phyloP scores from a whole-genome alignment of 2,329 filamentous ascomycete genomes.

The Polytolypa hystricis region DNA sequence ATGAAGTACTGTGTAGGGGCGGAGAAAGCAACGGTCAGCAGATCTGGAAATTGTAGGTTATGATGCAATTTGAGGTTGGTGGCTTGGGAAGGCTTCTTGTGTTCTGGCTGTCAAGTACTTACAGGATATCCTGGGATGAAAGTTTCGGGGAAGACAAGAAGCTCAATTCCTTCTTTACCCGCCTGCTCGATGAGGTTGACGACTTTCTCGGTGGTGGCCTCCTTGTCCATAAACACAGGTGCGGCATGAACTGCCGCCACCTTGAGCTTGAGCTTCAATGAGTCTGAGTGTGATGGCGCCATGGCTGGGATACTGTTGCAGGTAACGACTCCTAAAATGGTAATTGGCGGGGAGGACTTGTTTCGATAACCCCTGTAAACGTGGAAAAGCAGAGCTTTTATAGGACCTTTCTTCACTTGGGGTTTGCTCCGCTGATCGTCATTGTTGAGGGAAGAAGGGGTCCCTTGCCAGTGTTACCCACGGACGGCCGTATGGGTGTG shows the following conservation, averaged over 20 bases:
- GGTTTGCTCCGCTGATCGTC: too few relatives aligned
- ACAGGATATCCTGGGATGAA: conserved; percentile 28
- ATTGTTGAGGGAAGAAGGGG: too few relatives aligned
- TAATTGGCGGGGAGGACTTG: too few relatives aligned
- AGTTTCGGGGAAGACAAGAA: conserved; percentile 27
- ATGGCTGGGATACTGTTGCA: conserved; percentile 1
- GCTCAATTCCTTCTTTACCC: conserved; percentile 18
- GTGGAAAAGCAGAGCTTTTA: too few relatives aligned
- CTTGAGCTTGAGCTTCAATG: conserved; percentile 18
- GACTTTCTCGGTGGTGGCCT: conserved; percentile 23
- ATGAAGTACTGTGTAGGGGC: conserved; percentile 18
- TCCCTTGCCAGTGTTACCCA: too few relatives aligned
- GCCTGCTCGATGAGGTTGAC: conserved; percentile 24
- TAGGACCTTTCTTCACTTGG: neutral
- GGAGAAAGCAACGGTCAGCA: neutral
- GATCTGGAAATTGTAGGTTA: neutral
- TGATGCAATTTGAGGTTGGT: neutral
- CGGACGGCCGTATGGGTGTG: too few relatives aligned
- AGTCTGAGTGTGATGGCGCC: neutral
- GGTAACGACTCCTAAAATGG: too few relatives aligned
- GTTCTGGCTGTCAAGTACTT: too few relatives aligned
- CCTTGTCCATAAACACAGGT: conserved; percentile 29
- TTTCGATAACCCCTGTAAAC: too few relatives aligned
- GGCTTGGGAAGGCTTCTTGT: too few relatives aligned
- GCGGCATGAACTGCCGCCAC: conserved; percentile 27